phyloP scores from a whole-genome alignment of 768 basidiomycete species.

The Suillus fuscotomentosus region DNA sequence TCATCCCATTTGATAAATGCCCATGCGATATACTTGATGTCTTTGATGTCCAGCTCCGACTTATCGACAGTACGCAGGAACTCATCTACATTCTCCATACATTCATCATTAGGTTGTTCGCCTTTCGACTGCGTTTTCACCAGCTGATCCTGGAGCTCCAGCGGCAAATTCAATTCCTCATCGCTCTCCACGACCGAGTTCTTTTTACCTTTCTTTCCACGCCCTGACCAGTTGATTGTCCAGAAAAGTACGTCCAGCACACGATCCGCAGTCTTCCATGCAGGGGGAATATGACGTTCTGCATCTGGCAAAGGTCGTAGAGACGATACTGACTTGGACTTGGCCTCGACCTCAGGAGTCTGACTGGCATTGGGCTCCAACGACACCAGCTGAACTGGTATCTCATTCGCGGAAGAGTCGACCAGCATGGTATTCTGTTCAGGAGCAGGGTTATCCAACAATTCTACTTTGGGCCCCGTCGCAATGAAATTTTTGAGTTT shows the following conservation, averaged over 20 bases:
- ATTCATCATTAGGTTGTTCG: conserved; percentile 54
- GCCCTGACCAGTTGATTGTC: conserved; percentile 34
- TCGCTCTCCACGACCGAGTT: conserved; percentile 14
- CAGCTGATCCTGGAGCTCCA: conserved; percentile 25
- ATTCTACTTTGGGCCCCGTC: conserved; percentile 64
- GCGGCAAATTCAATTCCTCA: conserved; percentile 24
- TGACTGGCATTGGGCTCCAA: conserved; percentile 44
- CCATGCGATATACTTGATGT: conserved; percentile 70
- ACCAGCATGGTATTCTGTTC: conserved; percentile 24
- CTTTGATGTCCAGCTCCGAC: conserved; percentile 38
- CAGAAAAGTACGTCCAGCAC: conserved; percentile 79
- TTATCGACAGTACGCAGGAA: conserved; percentile 43
- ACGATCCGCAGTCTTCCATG: conserved; percentile 93
- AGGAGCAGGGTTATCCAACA: conserved; percentile 50
- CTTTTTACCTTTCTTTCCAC: conserved; percentile 21
- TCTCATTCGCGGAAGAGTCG: conserved; percentile 22
- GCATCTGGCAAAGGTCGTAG: conserved; percentile 62
- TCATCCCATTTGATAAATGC: conserved; percentile 93
- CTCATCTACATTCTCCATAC: conserved; percentile 60
- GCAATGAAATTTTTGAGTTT: conserved; percentile 79
- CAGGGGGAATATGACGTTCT: conserved; percentile 64
- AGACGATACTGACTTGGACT: conserved; percentile 21
- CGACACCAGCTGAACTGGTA: conserved; percentile 18
- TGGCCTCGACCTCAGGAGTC: conserved; percentile 32
- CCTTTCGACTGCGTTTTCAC: conserved; percentile 54